Conservation (phyloP, 1,284 basidiomycete genomes). For the Ceraceosorus bombacis region DNA sequence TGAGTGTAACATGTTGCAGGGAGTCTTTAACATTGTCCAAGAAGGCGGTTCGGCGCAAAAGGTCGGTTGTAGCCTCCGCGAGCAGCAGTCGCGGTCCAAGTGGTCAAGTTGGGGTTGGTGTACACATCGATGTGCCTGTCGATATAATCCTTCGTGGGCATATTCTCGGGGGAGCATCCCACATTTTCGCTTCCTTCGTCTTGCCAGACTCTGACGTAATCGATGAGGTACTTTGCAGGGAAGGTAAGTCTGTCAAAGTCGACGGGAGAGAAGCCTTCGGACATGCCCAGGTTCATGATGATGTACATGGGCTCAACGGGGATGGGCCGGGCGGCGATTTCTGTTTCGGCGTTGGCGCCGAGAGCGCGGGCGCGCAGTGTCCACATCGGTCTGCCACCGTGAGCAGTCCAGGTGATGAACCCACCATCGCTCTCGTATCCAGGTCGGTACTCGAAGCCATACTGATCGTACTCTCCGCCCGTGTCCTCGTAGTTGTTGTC, state of each 20-base stretch:
- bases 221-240: conserved; percentile 28
- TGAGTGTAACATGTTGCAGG: too few species aligned
- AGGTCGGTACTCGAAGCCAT: conserved; percentile 58
- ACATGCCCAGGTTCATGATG: conserved; percentile 40
- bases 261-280: conserved; percentile 27
- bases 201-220: conserved; percentile 32
- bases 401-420: conserved; percentile 32
- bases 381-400: conserved; percentile 13
- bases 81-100: conserved; percentile 20
- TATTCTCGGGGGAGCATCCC: conserved; percentile 45
- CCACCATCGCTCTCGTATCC: conserved; percentile 12
- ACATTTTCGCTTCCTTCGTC: conserved; percentile 33
- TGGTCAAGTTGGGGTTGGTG: conserved; percentile 38
- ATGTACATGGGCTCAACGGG: conserved; percentile 54
- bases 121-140: conserved; percentile 40
- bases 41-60: not conserved
- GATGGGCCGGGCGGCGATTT: conserved; percentile 66
- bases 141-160: conserved; percentile 43
- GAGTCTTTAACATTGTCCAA: not conserved
- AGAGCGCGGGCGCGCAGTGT: conserved; percentile 63
- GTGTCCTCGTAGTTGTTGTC: conserved; percentile 30
- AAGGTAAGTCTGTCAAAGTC: conserved; percentile 23
- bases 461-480: conserved; percentile 39
- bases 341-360: conserved; percentile 58
- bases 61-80: not conserved